Percentiles rank a stretch among this genome's conserved stretches.
Evolutionary conservation across 257 asterid species (phyloP).

Genomic region (Ehretia macrophylla): DNA sequence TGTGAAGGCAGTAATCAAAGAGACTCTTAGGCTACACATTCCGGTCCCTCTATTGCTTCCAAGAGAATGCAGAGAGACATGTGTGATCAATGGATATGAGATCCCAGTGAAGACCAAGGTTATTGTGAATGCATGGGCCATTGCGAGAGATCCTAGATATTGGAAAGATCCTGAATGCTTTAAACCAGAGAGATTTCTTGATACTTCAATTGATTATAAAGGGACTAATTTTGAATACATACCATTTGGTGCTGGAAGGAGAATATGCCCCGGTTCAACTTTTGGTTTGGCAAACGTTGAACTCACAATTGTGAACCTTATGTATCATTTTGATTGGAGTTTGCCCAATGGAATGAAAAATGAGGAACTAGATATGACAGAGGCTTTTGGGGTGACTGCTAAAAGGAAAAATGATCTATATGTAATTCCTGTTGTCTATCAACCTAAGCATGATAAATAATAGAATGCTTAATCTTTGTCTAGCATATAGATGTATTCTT

Average conservation of each 20-base stretch:
- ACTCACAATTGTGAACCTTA: slow-evolving; percentile 12
- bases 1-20: slow-evolving; percentile 14
- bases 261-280: slow-evolving; percentile 13
- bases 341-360: slow-evolving; percentile 3
- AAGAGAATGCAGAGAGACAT: slow-evolving; percentile 15
- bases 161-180: slow-evolving; percentile 13
- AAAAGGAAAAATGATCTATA: slow-evolving; percentile 11
- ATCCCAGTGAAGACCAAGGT: slow-evolving; percentile 14
- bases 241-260: slow-evolving; percentile 21
- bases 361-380: slow-evolving; percentile 14
- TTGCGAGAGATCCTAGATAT: slow-evolving; percentile 4
- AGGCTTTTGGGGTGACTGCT: not conserved
- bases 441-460: too few species aligned
- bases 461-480: too few species aligned
- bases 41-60: slow-evolving; percentile 11
- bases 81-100: slow-evolving; percentile 13
- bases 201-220: slow-evolving; percentile 2
- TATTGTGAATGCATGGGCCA: slow-evolving; percentile 4
- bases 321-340: slow-evolving; percentile 19
- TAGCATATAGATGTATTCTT: too few species aligned
- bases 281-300: slow-evolving; percentile 8
- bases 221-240: slow-evolving; percentile 7
- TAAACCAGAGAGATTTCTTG: slow-evolving; percentile 12
- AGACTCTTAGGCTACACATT: slow-evolving; percentile 17
- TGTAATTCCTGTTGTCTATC: slow-evolving; percentile 8